Evolutionary conservation across 2,329 filamentous ascomycete species (phyloP), one percentile per base, ranked within the genome.

Genomic region (Amylocarpus encephaloides): DNA sequence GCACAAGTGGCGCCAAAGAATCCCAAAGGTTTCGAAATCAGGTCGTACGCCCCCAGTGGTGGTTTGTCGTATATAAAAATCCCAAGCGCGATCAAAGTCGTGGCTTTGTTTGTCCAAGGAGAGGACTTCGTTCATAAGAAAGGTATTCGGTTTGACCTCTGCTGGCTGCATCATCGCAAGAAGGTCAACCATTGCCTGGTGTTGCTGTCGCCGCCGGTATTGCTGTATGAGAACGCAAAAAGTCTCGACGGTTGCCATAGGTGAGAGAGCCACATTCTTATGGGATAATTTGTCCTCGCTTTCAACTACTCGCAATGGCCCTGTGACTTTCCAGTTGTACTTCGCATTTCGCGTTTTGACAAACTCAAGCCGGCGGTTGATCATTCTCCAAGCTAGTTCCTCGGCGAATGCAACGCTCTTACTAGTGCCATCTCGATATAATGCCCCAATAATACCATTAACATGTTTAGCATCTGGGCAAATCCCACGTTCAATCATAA

Each of bases 381-480:
- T 82, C 88, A 93, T 92, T 48, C 77, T 73, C 86, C 86, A 90
- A 2, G 79, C 87, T 47, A 89, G 72, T 34, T 73, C 67, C 59
- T 90, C 85, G 2, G 85, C 88, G 60, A 77, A 78, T 44, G 77
- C 70, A 46, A 79, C 68, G 48, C 82, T 71, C 18, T 70, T 69
- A 1, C 71, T 70, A 6, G 71, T 77, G 18, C 79, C 79, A 5
- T 80, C 76, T 42, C 88, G 79, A 46, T 93, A 73, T 78, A 86
- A 90, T 1, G 85, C 87, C 7, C 83, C 86, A 48, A 95, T 80
- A 16, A 95, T 74, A 6, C 88, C 86, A 62, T 95, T 95, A 49
- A 93, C 74, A 57, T 94, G 87, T 46, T 86, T 83, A 1, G 86
- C 73, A 36, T 86, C 81, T 2, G 88, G 82, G 50, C 74, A 73